Evolutionary conservation across 257 asterid genomes (phyloP), one percentile per base, ranked within the genome.

Genomic region (Jacaranda copaia): DNA sequence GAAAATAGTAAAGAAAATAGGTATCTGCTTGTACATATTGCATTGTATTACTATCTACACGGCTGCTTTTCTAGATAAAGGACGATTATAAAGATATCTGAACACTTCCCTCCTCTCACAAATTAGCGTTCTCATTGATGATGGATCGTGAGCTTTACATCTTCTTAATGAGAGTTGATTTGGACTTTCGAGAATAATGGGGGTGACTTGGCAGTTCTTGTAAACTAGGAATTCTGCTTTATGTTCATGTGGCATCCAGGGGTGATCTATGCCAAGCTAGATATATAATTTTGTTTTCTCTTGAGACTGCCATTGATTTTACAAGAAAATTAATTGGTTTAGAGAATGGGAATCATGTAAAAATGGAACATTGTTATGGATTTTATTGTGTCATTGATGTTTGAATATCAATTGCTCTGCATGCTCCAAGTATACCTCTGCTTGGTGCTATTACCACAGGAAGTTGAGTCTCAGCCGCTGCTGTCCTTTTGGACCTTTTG

Each of bases 261-360:
- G 66, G 64, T 59, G 71, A 45, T 72, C 14, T 72, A 15, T 65
- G 57, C 58, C 40, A 19, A 42, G 38, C 70, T 7, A 20, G 38
- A 25, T 59, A 49, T 39, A 49, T 63, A 10, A 9, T 6, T 38
- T 7, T 40, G n/a, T 36, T 32, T 52, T 32, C 59, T 25, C 32
- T 25, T 25, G 32, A 11, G n/a, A 72, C 48, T 32, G 62, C 43
- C 49, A 64, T 48, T 15, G 43, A 65, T 9, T 53, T 56, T 66
- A 46, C 32, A 25, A 68, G 62, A 32, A 74, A 18, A 32, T 67
- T 16, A 32, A 48, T 57, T 45, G 18, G 74, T 67, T 32, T 57
- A 32, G 20, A 15, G 56, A 66, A 67, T 66, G 81, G 25, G 12
- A 77, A 25, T 72, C 55, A 39, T 81, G 69, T 62, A 67, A 56